Evolutionary conservation across 257 asterid species (phyloP), one percentile per base, ranked within the genome.

Genomic region (Coffea eugenioides): DNA sequence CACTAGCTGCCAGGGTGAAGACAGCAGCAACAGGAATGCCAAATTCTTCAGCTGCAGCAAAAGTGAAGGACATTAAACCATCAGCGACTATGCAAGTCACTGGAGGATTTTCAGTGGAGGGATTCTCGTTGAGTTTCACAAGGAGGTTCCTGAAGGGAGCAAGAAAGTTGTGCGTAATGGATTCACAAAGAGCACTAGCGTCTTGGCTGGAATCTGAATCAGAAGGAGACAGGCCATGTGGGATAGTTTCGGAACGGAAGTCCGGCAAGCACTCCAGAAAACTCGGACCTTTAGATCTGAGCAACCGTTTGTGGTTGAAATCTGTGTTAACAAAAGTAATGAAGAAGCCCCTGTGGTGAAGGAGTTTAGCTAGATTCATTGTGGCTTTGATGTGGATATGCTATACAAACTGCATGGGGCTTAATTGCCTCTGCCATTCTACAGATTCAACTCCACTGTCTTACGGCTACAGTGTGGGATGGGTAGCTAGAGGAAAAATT

Each of bases 371-470:
- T 21, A 69, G 74, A 34, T 69, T 69, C 51, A 69, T 6, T 49
- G 39, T 39, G 21, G 74, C 51, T 13, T 69, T 69, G 74, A 0
- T n/a, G 51, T 69, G 74, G 71, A 67, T 67, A 67, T 27, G 71
- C 43, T 23, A 67, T 31, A 15, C 71, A 67, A 27, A 67, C 71
- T 31, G 52, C 74, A 69, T 69, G 74, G 18, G 74, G 74, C 25
- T 31, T 31, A 39, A 1, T 39, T 1, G 41, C 41, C 41, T 39
- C 41, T 2, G 41, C 41, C 41, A 39, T 39, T 27, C 41, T 39
- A 39, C 41, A 39, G 41, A 39, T 39, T 39, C 41, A 39, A 39
- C 41, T 39, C 41, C 41, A 39, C 41, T 39, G 41, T 39, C 41
- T 39, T 39, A 39, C 41, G 2, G 41, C 41, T 39, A 39, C 3